Evolutionary conservation across 352 stramenopile species (phyloP), one percentile per base, ranked within the genome.

Genomic region (Phytophthora kernoviae): DNA sequence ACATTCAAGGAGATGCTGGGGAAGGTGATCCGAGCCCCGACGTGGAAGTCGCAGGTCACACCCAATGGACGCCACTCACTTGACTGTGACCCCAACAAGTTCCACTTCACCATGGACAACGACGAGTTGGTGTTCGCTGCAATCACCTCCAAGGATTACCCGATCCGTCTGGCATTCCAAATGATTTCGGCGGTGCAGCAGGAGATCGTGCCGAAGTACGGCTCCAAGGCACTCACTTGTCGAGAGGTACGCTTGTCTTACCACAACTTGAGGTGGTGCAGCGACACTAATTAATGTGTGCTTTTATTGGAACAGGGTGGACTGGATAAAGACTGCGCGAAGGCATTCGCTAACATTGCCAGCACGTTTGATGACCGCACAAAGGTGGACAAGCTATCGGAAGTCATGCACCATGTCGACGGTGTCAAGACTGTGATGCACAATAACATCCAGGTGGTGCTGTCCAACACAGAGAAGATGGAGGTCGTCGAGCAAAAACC

Each of bases 71-170:
- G 84, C 58, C 84, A 95, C 68, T 93, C 86, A 56, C 81, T 95
- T 49, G 84, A 95, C 47, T 93, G 86, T 59, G 82, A 93, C 53
- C 82, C 81, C 11, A 93, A 93, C 70, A 95, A 95, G 70, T 93
- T 93, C 62, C 84, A 95, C 63, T 93, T 93, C 59, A 93, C 81
- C 12, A 93, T 95, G 84, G 82, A 93, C 79, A 93, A 93, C 61
- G 82, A 93, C 57, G 82, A 95, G 64, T 78, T 93, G 34, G 84
- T 93, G 61, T 93, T 93, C 45, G 79, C 78, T 11, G 81, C 77
- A 41, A 91, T 93, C 62, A 93, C 82, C 5, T 66, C 76, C 58
- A 89, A 91, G 53, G 81, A 92, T 50, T 94, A 94, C 51, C 85
- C 85, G 40, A 91, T 94, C 44, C 81, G 85, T 11, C 54, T 94